Base-by-base conservation (phyloP, 495 filamentous ascomycete genomes). In the Aspergillus sparsus region DNA sequence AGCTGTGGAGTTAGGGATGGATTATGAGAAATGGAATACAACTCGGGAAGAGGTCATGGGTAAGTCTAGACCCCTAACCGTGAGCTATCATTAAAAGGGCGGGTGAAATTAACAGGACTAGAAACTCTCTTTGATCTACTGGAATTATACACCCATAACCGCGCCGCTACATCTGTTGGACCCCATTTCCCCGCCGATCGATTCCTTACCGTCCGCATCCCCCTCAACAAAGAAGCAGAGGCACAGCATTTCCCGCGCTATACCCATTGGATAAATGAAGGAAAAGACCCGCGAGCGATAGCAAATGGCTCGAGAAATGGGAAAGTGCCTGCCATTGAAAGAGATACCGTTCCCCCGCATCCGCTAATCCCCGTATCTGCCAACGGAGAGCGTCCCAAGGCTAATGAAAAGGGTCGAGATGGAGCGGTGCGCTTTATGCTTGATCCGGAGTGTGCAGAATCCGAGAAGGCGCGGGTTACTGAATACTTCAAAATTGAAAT, bases 341-440 rank as follows among this genome's bases (percentile, higher is more conserved):
- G 61, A 10, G 60, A 7, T 31, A 42, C 45, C 32, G 32, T 27
- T n/a, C 41, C 57, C 39, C 18, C 13, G 16, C 47, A 57, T 53
- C 35, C 71, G 9, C 66, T 79, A n/a, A 77, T 68, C 0, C 74
- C 70, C 5, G 61, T 71, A 52, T 69, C 76, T 36, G 72, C 80
- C 5, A 76, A 67, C 42, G 81, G 78, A 21, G 79, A 82, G 11
- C 76, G 80, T 18, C 69, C 72, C n/a, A 69, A 71, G 13, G 65
- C 74, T 18, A 74, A 78, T 16, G 83, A 87, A 52, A 72, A 81
- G 51, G 83, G 83, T 47, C 80, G 84, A 34, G 87, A 91, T 21
- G 89, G 88, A 8, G 96, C 95, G 1, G 82, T 94, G 33, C 87
- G 94, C 11, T 98, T 97, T 68, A 91, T 97, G 78, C 85, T 98